Evolutionary conservation across 139 green algal genomes (phyloP).

Genomic region (Picochlorum costavermella): DNA sequence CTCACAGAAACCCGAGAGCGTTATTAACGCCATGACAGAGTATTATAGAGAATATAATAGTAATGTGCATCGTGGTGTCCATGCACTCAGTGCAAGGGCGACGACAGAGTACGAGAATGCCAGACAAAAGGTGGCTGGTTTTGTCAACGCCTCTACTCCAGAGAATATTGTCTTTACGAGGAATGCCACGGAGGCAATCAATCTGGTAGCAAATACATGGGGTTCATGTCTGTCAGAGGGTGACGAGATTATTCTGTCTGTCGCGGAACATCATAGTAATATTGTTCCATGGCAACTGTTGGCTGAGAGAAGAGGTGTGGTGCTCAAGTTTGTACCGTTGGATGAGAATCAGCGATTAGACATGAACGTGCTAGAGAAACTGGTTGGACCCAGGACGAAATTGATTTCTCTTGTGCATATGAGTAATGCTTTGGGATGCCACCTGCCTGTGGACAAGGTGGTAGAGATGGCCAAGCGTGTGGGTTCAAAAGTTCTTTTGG

Average conservation of each 20-base stretch:
- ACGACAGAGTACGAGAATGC: constrained; percentile 88
- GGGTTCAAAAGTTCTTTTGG: constrained; percentile 83
- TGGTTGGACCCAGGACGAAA: constrained; percentile 55
- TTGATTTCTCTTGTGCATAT: constrained; percentile 88
- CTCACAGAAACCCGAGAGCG: constrained; percentile 82
- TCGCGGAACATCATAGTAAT: constrained; percentile 97
- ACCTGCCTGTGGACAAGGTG: constrained; percentile 40
- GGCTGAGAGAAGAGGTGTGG: constrained; percentile 65
- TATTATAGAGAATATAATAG: constrained; percentile 89
- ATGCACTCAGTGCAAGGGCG: constrained; percentile 63
- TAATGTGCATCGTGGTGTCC: constrained; percentile 96
- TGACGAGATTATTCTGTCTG: constrained; percentile 91
- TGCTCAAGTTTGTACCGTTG: constrained; percentile 46
- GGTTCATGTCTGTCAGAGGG: constrained; percentile 73
- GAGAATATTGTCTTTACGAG: constrained; percentile 92
- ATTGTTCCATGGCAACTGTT: constrained; percentile 97
- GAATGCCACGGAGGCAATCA: constrained; percentile 95
- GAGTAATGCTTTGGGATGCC: constrained; percentile 84
- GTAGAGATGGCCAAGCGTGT: constrained; percentile 45
- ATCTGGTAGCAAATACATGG: constrained; percentile 95
- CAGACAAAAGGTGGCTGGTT: constrained; percentile 67
- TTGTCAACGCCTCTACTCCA: constrained; percentile 65
- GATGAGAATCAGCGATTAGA: constrained; percentile 48
- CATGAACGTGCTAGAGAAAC: constrained; percentile 41
- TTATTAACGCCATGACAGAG: constrained; percentile 58